Conservation (phyloP, 148 eudicot genomes). For the Cornus suecica region DNA sequence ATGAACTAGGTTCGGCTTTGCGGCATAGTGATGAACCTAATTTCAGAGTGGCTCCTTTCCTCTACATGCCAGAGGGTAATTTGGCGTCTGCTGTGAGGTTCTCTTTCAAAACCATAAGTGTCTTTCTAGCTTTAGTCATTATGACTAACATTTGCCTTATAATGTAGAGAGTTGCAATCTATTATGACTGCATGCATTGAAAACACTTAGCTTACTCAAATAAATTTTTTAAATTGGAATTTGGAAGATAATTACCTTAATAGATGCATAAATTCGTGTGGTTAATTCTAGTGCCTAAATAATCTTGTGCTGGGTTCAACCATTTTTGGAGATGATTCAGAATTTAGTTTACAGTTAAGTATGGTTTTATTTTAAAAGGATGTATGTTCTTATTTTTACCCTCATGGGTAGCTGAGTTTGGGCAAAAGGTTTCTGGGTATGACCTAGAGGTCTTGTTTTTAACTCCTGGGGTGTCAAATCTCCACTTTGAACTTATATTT, state of each 20-base stretch:
- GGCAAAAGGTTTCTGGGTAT: too few species aligned
- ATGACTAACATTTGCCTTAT: neutral
- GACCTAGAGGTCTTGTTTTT: too few species aligned
- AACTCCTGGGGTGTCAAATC: too few species aligned
- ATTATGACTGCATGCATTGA: neutral
- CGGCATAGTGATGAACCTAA: constrained; percentile 90
- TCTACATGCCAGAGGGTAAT: constrained; percentile 94
- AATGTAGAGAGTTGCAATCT: neutral
- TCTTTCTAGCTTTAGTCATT: constrained; percentile 1
- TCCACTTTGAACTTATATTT: neutral
- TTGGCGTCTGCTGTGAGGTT: constrained; percentile 93
- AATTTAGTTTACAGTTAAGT: constrained; percentile 1
- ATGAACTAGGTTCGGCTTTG: constrained; percentile 97
- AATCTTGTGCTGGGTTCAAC: neutral
- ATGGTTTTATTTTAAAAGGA: too few species aligned
- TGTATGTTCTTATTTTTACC: too few species aligned
- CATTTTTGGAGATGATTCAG: neutral
- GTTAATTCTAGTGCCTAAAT: neutral
- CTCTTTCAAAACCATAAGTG: constrained; percentile 14
- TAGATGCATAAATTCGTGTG: neutral
- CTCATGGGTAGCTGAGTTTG: too few species aligned
- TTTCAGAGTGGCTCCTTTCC: constrained; percentile 80
- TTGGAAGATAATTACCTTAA: neutral
- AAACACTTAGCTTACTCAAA: neutral
- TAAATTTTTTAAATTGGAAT: neutral